These are phyloP conservation scores for Psidium guajava DNA, from an alignment of 345 rosid genomes.

Conservation along the genomic window DNA sequence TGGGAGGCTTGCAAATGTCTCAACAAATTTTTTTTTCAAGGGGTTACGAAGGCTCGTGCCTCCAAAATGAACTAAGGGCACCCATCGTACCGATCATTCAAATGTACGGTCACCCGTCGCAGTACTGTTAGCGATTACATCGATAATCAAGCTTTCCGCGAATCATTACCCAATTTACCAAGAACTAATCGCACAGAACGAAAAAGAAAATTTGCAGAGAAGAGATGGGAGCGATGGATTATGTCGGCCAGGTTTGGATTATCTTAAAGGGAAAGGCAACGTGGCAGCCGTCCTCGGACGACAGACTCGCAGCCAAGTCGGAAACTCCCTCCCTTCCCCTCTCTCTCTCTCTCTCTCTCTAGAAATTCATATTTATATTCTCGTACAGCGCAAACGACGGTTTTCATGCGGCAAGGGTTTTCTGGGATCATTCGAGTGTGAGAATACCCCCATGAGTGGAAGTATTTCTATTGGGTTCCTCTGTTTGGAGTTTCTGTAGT, in stretches of 20 bases:
- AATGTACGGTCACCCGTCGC: neutral
- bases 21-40: too few relatives aligned
- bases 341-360: neutral
- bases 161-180: neutral
- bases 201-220: neutral
- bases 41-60: too few relatives aligned
- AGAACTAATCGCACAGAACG: neutral
- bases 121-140: neutral
- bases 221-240: constrained; percentile 10
- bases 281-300: constrained; percentile 51
- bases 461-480: neutral
- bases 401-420: neutral
- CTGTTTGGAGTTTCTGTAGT: neutral
- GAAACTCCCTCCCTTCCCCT: neutral
- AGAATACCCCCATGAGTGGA: neutral
- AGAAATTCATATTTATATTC: neutral
- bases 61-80: too few relatives aligned
- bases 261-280: constrained; percentile 31
- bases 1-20: too few relatives aligned
- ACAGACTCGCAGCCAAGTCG: constrained; percentile 26
- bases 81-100: neutral
- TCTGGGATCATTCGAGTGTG: neutral
- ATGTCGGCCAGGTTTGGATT: constrained; percentile 57
- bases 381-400: neutral
- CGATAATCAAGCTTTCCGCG: neutral